phyloP scores from a whole-genome alignment of 2,329 filamentous ascomycete species.

The Epicoccum sorghinum region DNA sequence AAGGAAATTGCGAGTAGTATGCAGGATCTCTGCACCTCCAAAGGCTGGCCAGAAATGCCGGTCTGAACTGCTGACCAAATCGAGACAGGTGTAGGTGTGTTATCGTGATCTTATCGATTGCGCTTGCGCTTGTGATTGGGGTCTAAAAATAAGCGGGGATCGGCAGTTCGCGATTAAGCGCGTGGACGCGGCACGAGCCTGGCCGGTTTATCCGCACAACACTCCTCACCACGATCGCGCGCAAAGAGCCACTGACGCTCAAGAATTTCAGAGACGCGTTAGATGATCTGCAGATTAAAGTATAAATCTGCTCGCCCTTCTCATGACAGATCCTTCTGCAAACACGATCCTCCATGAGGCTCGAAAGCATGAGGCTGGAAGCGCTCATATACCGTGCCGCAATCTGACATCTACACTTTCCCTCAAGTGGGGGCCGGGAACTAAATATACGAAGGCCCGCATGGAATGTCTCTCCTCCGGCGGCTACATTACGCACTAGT shows the following conservation, averaged over 20 bases:
- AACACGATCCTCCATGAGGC: background rate
- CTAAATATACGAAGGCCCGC: slow-evolving; percentile 35
- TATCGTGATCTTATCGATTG: slow-evolving; percentile 22
- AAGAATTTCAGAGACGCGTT: background rate
- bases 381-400: slow-evolving; percentile 36
- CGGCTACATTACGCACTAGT: slow-evolving; percentile 30
- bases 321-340: background rate
- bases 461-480: slow-evolving; percentile 29
- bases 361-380: slow-evolving; percentile 25
- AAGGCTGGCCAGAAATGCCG: no score
- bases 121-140: slow-evolving; percentile 12
- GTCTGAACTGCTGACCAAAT: no score
- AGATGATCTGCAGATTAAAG: no score
- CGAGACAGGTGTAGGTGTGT: slow-evolving; percentile 8
- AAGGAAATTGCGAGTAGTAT: no score
- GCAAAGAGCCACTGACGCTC: background rate
- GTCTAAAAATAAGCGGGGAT: slow-evolving; percentile 16
- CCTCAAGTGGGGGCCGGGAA: slow-evolving; percentile 31
- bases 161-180: slow-evolving; percentile 26
- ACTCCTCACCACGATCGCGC: background rate
- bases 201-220: slow-evolving; percentile 4
- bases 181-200: slow-evolving; percentile 15
- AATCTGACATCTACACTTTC: slow-evolving; percentile 26
- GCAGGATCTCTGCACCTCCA: background rate
- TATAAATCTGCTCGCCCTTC: no score